Evolutionary conservation across 805 yeast species (phyloP), one percentile per base, ranked within the genome.

Genomic region (Sporopachydermia lactativora): DNA sequence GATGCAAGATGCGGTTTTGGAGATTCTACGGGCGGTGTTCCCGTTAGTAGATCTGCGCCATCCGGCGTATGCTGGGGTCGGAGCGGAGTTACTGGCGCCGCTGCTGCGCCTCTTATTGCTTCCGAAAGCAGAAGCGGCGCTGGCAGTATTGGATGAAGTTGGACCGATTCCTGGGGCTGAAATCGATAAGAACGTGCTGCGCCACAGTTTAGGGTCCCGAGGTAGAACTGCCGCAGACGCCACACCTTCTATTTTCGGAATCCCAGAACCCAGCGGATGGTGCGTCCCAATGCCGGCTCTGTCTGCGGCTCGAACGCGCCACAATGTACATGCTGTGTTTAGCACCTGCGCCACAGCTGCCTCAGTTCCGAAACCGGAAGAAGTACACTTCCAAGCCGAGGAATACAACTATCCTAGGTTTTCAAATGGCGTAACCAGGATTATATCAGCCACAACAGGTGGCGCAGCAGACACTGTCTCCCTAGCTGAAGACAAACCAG

Each of bases 231-330:
- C 13, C 31, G 31, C 13, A 24, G n/a, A 24, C 31, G 31, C 8
- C 8, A 24, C 8, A 8, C 86, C 92, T 0, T 85, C 96, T 0
- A 63, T 92, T 42, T 94, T 86, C 62, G 98, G 98, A 13, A 77
- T 89, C 17, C 97, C 98, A 0, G 89, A 82, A 45, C 95, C 83
- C 8, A 77, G 81, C 52, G 99, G 99, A 1, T 92, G 99, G 99
- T 79, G 96, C 0, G 77, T 94, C 39, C 94, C 97, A 2, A 81
- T 83, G 89, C 96, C 98, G 2, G 83, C 89, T 0, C 75, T 85
- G 36, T 79, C 92, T 1, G 85, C 96, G 0, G 81, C 94, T 0
- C 73, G 82, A 13, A 83, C 97, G 1, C 66, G 96, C 48, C 84
- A 83, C 54, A 92, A 92, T 52, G 94, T 92, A 1, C 97, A 92